These are phyloP conservation scores for Earliella scabrosa DNA, from an alignment of 1,284 basidiomycete genomes.

Conservation along the genomic window DNA sequence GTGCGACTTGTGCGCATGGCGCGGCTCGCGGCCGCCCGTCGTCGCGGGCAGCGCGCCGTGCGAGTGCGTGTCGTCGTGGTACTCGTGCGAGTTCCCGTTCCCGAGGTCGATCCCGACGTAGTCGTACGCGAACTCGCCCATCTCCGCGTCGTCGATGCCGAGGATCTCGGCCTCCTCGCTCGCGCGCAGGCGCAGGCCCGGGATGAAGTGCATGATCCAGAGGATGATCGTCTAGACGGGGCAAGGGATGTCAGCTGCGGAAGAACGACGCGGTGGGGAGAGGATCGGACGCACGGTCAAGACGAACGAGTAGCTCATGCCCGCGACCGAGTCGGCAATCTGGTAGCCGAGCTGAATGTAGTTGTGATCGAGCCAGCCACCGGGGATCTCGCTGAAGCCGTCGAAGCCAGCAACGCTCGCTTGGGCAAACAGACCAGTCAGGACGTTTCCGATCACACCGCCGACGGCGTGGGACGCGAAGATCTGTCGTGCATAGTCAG, in stretches of 20 bases:
- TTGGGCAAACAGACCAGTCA: conserved; percentile 92
- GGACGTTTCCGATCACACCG: conserved; percentile 86
- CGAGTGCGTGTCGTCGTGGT: conserved; percentile 34
- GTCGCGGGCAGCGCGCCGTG: conserved; percentile 31
- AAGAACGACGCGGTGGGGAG: background rate
- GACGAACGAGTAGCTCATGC: conserved; percentile 80
- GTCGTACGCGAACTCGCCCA: conserved; percentile 95
- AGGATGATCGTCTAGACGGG: conserved; percentile 75
- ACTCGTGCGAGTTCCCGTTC: conserved; percentile 18
- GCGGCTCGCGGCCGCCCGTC: conserved; percentile 36
- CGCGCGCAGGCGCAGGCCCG: conserved; percentile 80
- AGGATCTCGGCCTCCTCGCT: conserved; percentile 88
- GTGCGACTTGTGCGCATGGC: conserved; percentile 24
- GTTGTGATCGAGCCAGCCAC: conserved; percentile 93
- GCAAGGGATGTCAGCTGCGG: background rate
- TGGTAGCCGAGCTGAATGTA: conserved; percentile 88
- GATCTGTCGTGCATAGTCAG: conserved; percentile 48
- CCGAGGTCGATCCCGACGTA: conserved; percentile 66
- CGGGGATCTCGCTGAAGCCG: conserved; percentile 62
- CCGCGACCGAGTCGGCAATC: conserved; percentile 79
- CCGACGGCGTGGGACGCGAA: conserved; percentile 92
- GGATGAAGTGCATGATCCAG: conserved; percentile 94
- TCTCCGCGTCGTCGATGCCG: conserved; percentile 92
- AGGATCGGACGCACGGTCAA: conserved; percentile 62
- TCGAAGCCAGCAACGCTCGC: conserved; percentile 84